phyloP scores from a whole-genome alignment of 164 flowering plant genomes.

The Piper betle region DNA sequence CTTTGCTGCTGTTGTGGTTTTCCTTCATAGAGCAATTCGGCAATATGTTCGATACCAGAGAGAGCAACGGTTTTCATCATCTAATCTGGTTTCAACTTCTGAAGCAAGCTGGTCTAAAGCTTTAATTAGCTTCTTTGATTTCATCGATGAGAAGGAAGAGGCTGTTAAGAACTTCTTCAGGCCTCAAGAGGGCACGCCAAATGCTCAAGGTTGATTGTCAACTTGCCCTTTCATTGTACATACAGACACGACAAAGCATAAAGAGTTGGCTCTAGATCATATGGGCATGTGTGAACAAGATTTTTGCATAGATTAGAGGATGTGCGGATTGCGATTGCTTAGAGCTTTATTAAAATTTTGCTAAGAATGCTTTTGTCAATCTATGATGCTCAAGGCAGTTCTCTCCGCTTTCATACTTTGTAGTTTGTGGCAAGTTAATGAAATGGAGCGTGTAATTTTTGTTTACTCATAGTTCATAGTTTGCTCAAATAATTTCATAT shows the following conservation, averaged over 20 bases:
- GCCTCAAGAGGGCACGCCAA: slow-evolving; percentile 16
- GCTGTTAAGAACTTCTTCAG: slow-evolving; percentile 41
- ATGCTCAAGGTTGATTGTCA: neutral
- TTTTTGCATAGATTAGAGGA: too few relatives aligned
- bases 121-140: slow-evolving; percentile 36
- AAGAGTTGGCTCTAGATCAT: neutral
- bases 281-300: too few relatives aligned
- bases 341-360: too few relatives aligned
- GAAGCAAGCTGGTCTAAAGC: slow-evolving; percentile 19
- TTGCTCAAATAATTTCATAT: too few relatives aligned
- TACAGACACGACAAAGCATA: neutral
- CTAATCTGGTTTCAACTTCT: slow-evolving; percentile 7
- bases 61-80: slow-evolving; percentile 13
- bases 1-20: slow-evolving; percentile 29
- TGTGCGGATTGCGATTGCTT: too few relatives aligned
- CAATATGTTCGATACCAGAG: slow-evolving; percentile 35
- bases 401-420: too few relatives aligned
- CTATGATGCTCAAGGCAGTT: too few relatives aligned
- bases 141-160: slow-evolving; percentile 67
- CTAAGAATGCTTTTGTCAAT: too few relatives aligned
- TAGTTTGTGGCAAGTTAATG: too few relatives aligned
- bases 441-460: too few relatives aligned
- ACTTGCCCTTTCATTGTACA: neutral
- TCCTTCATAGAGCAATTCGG: slow-evolving; percentile 25
- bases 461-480: too few relatives aligned